Conservation (phyloP, 2,329 filamentous ascomycete species). For the Septoria linicola region DNA sequence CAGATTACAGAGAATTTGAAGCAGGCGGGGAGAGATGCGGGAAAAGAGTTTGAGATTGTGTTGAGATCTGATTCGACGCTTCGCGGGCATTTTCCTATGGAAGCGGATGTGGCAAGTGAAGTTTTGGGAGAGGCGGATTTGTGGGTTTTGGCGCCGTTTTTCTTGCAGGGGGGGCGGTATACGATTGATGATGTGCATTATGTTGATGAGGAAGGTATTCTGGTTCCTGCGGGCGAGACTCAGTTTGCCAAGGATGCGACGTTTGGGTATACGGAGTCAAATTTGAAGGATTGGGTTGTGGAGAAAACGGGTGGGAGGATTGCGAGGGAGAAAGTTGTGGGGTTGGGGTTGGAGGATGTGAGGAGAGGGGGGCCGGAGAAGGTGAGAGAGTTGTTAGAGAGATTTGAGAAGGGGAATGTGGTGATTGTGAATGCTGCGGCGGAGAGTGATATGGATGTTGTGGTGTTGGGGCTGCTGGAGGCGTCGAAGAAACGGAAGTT, state of each 20-base stretch:
- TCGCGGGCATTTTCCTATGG: conserved; percentile 57
- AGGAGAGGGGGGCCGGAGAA: conserved; percentile 46
- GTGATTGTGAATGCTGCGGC: conserved; percentile 55
- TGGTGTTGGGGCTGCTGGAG: conserved; percentile 51
- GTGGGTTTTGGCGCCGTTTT: conserved; percentile 59
- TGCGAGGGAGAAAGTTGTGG: conserved; percentile 41
- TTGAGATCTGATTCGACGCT: conserved; percentile 59
- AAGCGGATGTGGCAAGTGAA: conserved; percentile 53
- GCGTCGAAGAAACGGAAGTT: conserved; percentile 42
- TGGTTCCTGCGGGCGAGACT: conserved; percentile 55
- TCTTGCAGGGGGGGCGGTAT: conserved; percentile 58
- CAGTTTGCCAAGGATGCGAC: conserved; percentile 59
- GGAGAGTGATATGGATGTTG: conserved; percentile 57
- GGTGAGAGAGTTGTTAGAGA: conserved; percentile 45
- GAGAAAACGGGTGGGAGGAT: conserved; percentile 54
- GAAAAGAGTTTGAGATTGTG: conserved; percentile 54
- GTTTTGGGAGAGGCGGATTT: conserved; percentile 53
- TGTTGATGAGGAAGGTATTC: conserved; percentile 51
- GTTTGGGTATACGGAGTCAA: conserved; percentile 57
- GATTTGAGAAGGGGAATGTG: conserved; percentile 42
- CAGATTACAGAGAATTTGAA: conserved; percentile 54
- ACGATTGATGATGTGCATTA: conserved; percentile 61
- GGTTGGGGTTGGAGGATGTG: conserved; percentile 51
- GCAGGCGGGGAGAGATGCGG: conserved; percentile 43
- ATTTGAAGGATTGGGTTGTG: conserved; percentile 53